A percentile compares a stretch with the other conserved stretches of the same genome.
Evolutionary conservation across 2,329 filamentous ascomycete species (phyloP).

Genomic region (Monosporascus sp.): DNA sequence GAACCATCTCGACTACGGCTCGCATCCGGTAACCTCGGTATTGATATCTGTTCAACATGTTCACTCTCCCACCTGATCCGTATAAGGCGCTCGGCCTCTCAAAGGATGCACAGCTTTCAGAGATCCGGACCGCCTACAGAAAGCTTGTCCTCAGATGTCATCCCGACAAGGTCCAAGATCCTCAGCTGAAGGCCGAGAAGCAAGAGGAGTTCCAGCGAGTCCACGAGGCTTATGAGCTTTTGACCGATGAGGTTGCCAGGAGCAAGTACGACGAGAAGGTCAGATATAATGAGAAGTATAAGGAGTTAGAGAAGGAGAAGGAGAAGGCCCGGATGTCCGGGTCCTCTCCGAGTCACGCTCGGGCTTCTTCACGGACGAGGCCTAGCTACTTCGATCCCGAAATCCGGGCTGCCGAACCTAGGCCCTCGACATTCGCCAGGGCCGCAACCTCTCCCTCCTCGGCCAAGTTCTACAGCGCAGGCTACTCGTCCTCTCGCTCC

Average conservation of each 20-base stretch:
- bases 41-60: slow-evolving; percentile 34
- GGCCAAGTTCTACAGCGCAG: slow-evolving; percentile 28
- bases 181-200: slow-evolving; percentile 68
- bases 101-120: slow-evolving; percentile 62
- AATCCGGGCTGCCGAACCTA: slow-evolving; percentile 46
- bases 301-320: slow-evolving; percentile 44
- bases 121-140: slow-evolving; percentile 75
- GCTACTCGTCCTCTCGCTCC: slow-evolving; percentile 33
- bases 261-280: slow-evolving; percentile 73
- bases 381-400: slow-evolving; percentile 34
- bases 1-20: neutral
- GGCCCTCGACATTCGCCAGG: slow-evolving; percentile 35
- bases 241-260: slow-evolving; percentile 71
- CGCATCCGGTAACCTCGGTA: slow-evolving; percentile 2
- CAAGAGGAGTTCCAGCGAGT: slow-evolving; percentile 87
- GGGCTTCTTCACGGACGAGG: slow-evolving; percentile 12
- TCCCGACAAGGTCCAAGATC: slow-evolving; percentile 84
- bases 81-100: slow-evolving; percentile 72
- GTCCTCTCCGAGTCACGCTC: slow-evolving; percentile 27
- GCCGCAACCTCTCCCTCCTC: slow-evolving; percentile 27
- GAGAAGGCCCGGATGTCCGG: slow-evolving; percentile 39
- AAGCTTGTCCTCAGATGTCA: slow-evolving; percentile 86
- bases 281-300: slow-evolving; percentile 54
- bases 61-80: slow-evolving; percentile 62
- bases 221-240: slow-evolving; percentile 86